These are phyloP conservation scores for Falciphora oryzae DNA, from an alignment of 2,329 filamentous ascomycete genomes.

Conservation along the genomic window DNA sequence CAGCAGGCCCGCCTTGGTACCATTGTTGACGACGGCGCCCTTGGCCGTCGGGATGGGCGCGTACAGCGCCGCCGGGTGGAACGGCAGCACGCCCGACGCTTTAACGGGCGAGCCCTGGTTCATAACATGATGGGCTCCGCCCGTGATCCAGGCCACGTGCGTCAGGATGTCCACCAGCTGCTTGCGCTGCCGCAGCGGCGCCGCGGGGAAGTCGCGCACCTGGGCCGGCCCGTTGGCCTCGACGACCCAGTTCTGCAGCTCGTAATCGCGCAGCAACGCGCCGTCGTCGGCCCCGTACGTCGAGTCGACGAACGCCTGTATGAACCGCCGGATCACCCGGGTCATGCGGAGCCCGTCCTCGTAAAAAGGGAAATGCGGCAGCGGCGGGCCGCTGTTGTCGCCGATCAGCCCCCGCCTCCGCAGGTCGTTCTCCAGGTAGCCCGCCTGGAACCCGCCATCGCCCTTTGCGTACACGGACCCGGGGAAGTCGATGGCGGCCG, in stretches of 20 bases:
- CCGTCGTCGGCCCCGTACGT: slow-evolving; percentile 32
- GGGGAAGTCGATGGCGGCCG: slow-evolving; percentile 23
- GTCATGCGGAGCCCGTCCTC: slow-evolving; percentile 34
- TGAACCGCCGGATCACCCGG: slow-evolving; percentile 30
- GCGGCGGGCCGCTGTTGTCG: slow-evolving; percentile 24
- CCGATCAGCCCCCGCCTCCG: slow-evolving; percentile 34
- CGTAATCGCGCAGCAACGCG: slow-evolving; percentile 29
- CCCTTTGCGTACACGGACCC: slow-evolving; percentile 23
- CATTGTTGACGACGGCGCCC: slow-evolving; percentile 21
- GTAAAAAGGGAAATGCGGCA: slow-evolving; percentile 38
- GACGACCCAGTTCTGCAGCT: slow-evolving; percentile 37
- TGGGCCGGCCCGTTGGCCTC: slow-evolving; percentile 32
- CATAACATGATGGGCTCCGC: slow-evolving; percentile 31
- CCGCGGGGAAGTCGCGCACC: slow-evolving; percentile 35
- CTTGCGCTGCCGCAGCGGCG: slow-evolving; percentile 16
- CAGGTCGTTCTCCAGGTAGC: slow-evolving; percentile 35
- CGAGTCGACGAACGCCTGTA: slow-evolving; percentile 34
- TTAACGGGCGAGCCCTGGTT: slow-evolving; percentile 35
- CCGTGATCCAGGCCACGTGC: slow-evolving; percentile 21
- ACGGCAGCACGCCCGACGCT: slow-evolving; percentile 31
- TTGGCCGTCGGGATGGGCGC: slow-evolving; percentile 32
- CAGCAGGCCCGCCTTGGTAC: slow-evolving; percentile 20
- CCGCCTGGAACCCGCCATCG: slow-evolving; percentile 28
- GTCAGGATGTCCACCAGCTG: slow-evolving; percentile 36
- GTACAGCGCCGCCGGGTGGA: slow-evolving; percentile 36